phyloP scores from a whole-genome alignment of 805 yeast species.

The Yamadazyma philogaea region DNA sequence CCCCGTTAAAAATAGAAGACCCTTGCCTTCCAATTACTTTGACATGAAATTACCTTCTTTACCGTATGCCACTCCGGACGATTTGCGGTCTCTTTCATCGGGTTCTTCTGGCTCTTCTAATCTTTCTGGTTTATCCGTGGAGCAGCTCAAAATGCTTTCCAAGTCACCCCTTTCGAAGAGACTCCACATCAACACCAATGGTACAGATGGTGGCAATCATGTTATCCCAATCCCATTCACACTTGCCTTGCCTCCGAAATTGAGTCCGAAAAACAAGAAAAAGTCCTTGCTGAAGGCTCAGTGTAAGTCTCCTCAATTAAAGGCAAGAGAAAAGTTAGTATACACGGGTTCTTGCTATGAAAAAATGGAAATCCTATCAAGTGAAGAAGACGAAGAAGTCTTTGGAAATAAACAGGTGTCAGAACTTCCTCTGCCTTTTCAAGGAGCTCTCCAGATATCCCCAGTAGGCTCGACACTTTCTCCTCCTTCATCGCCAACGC shows the following conservation, averaged over 20 bases:
- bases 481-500: constrained; percentile 10
- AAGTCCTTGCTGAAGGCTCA: constrained; percentile 8
- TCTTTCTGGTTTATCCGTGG: constrained; percentile 6
- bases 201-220: constrained; percentile 22
- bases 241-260: constrained; percentile 38
- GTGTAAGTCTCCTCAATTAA: constrained; percentile 11
- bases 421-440: not conserved
- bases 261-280: constrained; percentile 27
- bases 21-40: constrained; percentile 20
- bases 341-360: constrained; percentile 38
- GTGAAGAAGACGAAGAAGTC: constrained; percentile 19
- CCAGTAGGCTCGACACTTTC: not conserved
- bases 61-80: constrained; percentile 21
- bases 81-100: constrained; percentile 24
- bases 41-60: constrained; percentile 21
- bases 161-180: constrained; percentile 35
- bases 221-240: constrained; percentile 44
- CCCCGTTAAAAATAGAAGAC: constrained; percentile 31
- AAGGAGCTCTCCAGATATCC: not conserved
- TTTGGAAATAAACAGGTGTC: constrained; percentile 1
- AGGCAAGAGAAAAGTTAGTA: constrained; percentile 13
- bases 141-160: constrained; percentile 21
- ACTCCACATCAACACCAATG: constrained; percentile 30
- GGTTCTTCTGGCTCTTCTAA: constrained; percentile 14
- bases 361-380: constrained; percentile 26